Evolutionary conservation across 116 monocot genomes (phyloP).

Genomic region (Zostera marina): DNA sequence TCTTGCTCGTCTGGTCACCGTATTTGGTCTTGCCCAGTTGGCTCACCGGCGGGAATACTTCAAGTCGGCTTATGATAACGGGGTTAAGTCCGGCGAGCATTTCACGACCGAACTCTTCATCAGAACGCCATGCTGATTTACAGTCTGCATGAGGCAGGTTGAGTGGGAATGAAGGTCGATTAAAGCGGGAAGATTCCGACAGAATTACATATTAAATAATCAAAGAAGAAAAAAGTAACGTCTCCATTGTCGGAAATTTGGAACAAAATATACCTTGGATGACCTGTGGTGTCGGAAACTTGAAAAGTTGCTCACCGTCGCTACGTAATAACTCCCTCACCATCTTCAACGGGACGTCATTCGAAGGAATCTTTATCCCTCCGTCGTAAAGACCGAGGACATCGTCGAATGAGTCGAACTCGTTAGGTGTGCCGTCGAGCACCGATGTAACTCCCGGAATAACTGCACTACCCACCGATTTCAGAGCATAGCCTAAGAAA

Average conservation of each 20-base stretch:
- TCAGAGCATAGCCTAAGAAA: constrained; percentile 41
- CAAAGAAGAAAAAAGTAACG: too few relatives aligned
- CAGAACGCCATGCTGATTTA: constrained; percentile 48
- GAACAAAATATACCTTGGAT: constrained; percentile 20
- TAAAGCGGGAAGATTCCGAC: too few relatives aligned
- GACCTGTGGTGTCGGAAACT: constrained; percentile 30
- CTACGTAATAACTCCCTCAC: constrained; percentile 20
- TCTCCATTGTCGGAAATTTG: too few relatives aligned
- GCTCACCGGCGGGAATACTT: constrained; percentile 55
- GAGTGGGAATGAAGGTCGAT: too few relatives aligned
- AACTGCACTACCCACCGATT: constrained; percentile 23
- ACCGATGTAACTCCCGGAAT: constrained; percentile 19
- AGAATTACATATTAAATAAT: too few relatives aligned
- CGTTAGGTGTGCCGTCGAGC: constrained; percentile 25
- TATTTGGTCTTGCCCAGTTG: constrained; percentile 32
- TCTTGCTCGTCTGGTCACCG: constrained; percentile 30
- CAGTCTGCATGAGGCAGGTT: constrained; percentile 13
- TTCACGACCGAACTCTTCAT: constrained; percentile 59
- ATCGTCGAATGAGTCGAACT: constrained; percentile 62
- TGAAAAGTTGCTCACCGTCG: constrained; percentile 21
- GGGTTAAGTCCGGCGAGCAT: constrained; percentile 55
- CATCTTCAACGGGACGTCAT: constrained; percentile 18
- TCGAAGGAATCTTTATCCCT: constrained; percentile 14
- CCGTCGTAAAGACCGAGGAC: constrained; percentile 31
- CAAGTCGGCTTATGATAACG: constrained; percentile 32